Conservation (phyloP, 306 rosid genomes). For the Dalbergia cochinchinensis region DNA sequence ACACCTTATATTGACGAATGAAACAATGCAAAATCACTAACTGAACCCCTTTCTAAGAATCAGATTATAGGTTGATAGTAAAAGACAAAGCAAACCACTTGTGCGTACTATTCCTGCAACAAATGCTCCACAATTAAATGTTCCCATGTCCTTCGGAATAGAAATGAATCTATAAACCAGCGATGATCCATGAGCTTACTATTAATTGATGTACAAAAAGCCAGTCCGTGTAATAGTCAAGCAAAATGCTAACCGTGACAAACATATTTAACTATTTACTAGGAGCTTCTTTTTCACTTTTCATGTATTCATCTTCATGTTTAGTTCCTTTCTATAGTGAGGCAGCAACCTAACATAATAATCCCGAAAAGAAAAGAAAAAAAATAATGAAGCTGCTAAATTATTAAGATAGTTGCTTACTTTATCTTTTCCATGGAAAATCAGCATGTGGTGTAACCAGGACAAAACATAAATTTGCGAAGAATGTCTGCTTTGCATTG, state of each 20-base stretch:
- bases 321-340: conserved; percentile 99
- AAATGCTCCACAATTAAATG: conserved; percentile 97
- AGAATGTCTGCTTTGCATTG: conserved; percentile 21
- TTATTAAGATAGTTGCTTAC: conserved; percentile 12
- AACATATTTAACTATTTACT: conserved; percentile 78
- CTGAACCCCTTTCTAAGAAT: conserved; percentile 30
- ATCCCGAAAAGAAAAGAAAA: conserved; percentile 25
- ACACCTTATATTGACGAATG: conserved; percentile 69
- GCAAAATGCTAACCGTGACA: not conserved
- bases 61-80: conserved; percentile 22
- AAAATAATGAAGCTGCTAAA: conserved; percentile 32
- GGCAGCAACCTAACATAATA: conserved; percentile 80
- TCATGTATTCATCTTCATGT: conserved; percentile 99
- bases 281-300: conserved; percentile 93
- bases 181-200: conserved; percentile 42
- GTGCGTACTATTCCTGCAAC: conserved; percentile 98
- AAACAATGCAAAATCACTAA: conserved; percentile 45
- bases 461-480: conserved; percentile 20
- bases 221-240: conserved; percentile 3
- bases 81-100: conserved; percentile 44
- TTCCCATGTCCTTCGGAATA: conserved; percentile 98
- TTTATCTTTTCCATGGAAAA: conserved; percentile 3
- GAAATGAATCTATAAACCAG: conserved; percentile 80
- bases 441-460: conserved; percentile 9
- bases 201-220: conserved; percentile 22